A percentile compares a stretch with the other conserved stretches of the same genome.
Conservation (phyloP, 2,329 filamentous ascomycete species). For the Talaromyces sp. region DNA sequence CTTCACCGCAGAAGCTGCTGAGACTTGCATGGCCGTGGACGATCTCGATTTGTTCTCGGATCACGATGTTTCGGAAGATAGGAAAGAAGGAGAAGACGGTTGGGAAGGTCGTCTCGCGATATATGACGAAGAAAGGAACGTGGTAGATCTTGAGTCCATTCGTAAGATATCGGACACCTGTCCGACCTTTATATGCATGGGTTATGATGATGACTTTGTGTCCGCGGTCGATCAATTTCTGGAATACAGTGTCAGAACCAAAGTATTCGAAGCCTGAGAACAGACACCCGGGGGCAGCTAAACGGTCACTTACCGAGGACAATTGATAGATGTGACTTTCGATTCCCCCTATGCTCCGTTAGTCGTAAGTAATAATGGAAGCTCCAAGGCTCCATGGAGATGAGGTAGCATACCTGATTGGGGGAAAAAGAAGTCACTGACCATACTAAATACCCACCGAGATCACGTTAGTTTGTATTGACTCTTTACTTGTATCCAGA, state of each 20-base stretch:
- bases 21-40: conserved; percentile 96
- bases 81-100: conserved; percentile 99
- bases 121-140: conserved; percentile 93
- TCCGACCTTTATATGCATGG: conserved; percentile 88
- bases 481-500: neutral
- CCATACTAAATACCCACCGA: conserved; percentile 64
- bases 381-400: neutral
- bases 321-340: conserved; percentile 99
- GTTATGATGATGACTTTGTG: conserved; percentile 99
- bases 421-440: conserved; percentile 99
- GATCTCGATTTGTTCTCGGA: conserved; percentile 93
- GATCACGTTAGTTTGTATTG: neutral
- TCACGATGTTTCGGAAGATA: conserved; percentile 93
- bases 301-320: conserved; percentile 61
- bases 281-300: neutral
- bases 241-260: conserved; percentile 2
- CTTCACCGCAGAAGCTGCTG: conserved; percentile 91
- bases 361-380: conserved; percentile 6
- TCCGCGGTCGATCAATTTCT: conserved; percentile 93
- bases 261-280: neutral
- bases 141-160: conserved; percentile 99
- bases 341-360: conserved; percentile 65
- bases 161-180: conserved; percentile 90
- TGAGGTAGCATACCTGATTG: conserved; percentile 66
- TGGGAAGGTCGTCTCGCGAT: conserved; percentile 88